Percentiles rank a stretch among this genome's conserved stretches.
phyloP scores from a whole-genome alignment of 305 asterid genomes.

The Solanum hybrid region DNA sequence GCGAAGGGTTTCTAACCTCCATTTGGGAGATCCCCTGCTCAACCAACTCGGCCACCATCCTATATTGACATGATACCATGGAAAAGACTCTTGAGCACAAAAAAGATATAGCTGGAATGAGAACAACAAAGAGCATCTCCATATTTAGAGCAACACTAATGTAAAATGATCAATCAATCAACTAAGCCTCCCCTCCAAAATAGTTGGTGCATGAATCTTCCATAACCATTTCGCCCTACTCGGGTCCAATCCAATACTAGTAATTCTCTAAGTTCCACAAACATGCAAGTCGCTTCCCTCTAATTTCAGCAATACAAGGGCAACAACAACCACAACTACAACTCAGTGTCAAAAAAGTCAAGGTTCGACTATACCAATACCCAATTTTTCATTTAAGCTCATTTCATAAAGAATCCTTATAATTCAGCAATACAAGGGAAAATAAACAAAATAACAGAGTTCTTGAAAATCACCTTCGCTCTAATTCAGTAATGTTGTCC shows the following conservation, averaged over 20 bases:
- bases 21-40: too few relatives aligned
- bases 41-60: neutral
- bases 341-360: neutral
- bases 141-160: neutral
- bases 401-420: neutral
- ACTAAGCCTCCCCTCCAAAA: neutral
- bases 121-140: neutral
- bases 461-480: slow-evolving; percentile 48
- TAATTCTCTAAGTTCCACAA: neutral
- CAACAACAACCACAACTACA: neutral
- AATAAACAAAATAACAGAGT: neutral
- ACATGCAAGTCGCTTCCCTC: neutral
- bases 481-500: slow-evolving; percentile 80
- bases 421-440: neutral
- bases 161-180: neutral
- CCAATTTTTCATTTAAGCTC: neutral
- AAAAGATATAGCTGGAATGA: neutral
- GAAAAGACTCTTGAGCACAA: neutral
- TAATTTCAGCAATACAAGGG: neutral
- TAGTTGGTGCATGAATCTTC: neutral
- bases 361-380: neutral
- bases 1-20: too few relatives aligned
- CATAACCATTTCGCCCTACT: neutral
- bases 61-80: neutral
- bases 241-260: neutral